Conservation (phyloP, 2,329 filamentous ascomycete genomes). For the Alternaria sp. region DNA sequence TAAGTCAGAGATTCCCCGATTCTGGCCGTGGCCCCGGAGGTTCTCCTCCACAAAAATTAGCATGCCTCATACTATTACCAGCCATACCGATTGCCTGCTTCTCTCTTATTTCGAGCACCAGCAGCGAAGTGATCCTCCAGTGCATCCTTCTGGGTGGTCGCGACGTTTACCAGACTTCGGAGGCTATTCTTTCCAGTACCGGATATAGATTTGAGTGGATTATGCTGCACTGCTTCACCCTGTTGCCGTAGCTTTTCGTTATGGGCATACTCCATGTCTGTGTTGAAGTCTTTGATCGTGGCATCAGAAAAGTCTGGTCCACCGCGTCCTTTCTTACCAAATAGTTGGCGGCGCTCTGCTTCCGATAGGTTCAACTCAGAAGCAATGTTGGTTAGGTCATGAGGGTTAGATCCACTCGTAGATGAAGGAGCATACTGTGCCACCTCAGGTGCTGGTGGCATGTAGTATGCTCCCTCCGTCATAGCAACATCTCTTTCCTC, state of each 20-base stretch:
- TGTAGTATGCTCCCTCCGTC: conserved; percentile 23
- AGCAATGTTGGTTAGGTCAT: conserved; percentile 75
- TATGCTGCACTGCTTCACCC: conserved; percentile 75
- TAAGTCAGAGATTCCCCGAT: background rate
- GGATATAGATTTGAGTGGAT: conserved; percentile 81
- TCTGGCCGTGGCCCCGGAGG: background rate
- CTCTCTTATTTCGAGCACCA: conserved; percentile 79
- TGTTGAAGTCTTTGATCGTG: conserved; percentile 87
- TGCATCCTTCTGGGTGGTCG: conserved; percentile 81
- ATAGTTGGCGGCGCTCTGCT: conserved; percentile 80
- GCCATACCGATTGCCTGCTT: conserved; percentile 84
- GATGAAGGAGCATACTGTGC: conserved; percentile 20
- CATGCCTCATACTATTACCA: conserved; percentile 63
- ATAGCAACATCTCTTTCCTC: conserved; percentile 28
- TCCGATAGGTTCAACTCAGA: conserved; percentile 80
- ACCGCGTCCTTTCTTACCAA: conserved; percentile 71
- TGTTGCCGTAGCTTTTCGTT: conserved; percentile 79
- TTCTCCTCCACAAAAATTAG: background rate
- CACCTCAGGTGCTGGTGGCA: conserved; percentile 6
- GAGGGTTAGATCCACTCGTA: conserved; percentile 36
- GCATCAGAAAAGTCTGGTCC: conserved; percentile 59
- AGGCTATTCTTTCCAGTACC: conserved; percentile 86
- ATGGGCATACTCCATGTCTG: conserved; percentile 82
- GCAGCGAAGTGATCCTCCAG: conserved; percentile 91
- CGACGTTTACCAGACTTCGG: conserved; percentile 84